These are phyloP conservation scores for Exophiala xenobiotica DNA, from an alignment of 2,329 filamentous ascomycete species.

Conservation along the genomic window DNA sequence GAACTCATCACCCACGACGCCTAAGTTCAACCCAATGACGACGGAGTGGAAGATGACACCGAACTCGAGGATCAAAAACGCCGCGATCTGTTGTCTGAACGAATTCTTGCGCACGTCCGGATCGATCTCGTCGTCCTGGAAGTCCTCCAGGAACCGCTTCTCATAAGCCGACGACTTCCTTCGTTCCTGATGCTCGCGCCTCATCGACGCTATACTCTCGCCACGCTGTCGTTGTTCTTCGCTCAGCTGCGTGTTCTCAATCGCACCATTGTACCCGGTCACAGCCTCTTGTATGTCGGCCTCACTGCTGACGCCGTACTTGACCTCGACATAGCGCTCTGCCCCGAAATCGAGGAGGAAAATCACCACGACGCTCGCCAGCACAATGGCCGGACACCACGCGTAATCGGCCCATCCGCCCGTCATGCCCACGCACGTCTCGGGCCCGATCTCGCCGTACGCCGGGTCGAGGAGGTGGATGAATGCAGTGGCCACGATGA, in stretches of 20 bases:
- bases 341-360: constrained; percentile 54
- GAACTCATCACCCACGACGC: constrained; percentile 59
- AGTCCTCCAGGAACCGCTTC: constrained; percentile 4
- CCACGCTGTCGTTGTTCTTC: constrained; percentile 5
- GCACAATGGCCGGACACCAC: constrained; percentile 54
- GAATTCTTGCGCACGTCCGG: constrained; percentile 32
- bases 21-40: constrained; percentile 63
- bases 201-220: background rate
- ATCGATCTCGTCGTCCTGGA: constrained; percentile 10
- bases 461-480: constrained; percentile 50
- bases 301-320: constrained; percentile 41
- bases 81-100: constrained; percentile 43
- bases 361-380: constrained; percentile 49
- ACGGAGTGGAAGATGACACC: constrained; percentile 65
- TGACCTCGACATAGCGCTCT: constrained; percentile 52
- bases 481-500: constrained; percentile 50
- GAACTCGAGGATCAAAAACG: constrained; percentile 54
- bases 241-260: too few relatives aligned
- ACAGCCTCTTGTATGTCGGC: constrained; percentile 28
- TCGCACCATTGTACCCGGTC: constrained; percentile 18
- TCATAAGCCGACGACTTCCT: constrained; percentile 5
- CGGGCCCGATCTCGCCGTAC: constrained; percentile 45
- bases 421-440: constrained; percentile 55
- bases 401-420: constrained; percentile 46
- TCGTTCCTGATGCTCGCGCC: constrained; percentile 18